A percentile compares a stretch with the other conserved stretches of the same genome.
Conservation (phyloP, 805 yeast genomes). For the Candida yuanshanica region DNA sequence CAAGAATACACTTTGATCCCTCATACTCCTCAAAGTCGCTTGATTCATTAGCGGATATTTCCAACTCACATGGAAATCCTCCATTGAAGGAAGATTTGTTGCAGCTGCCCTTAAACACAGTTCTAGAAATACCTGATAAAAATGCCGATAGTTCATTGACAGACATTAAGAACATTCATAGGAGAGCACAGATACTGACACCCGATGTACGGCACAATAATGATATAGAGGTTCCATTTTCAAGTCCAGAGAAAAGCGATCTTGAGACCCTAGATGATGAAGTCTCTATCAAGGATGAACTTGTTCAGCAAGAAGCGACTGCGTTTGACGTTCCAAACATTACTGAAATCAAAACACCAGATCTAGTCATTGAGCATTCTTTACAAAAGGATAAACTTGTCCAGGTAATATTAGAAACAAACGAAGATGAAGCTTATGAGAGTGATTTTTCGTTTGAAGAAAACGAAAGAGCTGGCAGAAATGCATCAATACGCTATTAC, state of each 20-base stretch:
- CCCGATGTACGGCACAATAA: constrained; percentile 10
- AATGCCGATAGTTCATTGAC: background rate
- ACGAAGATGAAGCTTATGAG: constrained; percentile 7
- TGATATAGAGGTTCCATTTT: background rate
- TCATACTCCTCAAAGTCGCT: constrained; percentile 2
- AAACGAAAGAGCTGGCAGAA: constrained; percentile 41
- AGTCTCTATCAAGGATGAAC: background rate
- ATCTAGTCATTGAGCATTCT: too few relatives aligned
- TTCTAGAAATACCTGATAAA: constrained; percentile 16
- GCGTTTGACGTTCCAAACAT: background rate
- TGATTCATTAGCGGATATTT: background rate
- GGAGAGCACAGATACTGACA: constrained; percentile 23
- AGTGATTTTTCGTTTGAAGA: constrained; percentile 47
- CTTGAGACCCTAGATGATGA: background rate
- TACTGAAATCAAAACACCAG: background rate
- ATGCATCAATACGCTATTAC: constrained; percentile 49
- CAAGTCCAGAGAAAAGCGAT: background rate
- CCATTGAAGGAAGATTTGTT: constrained; percentile 6
- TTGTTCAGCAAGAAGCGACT: background rate
- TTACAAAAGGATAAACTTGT: too few relatives aligned
- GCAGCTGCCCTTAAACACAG: constrained; percentile 15
- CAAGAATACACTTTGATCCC: constrained; percentile 4
- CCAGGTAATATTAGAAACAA: too few relatives aligned
- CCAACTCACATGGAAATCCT: background rate
- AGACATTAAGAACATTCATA: constrained; percentile 15